Percentiles rank a stretch among this genome's conserved stretches.
Evolutionary conservation across 352 stramenopile genomes (phyloP).

Genomic region (Phytophthora cryptogea): DNA sequence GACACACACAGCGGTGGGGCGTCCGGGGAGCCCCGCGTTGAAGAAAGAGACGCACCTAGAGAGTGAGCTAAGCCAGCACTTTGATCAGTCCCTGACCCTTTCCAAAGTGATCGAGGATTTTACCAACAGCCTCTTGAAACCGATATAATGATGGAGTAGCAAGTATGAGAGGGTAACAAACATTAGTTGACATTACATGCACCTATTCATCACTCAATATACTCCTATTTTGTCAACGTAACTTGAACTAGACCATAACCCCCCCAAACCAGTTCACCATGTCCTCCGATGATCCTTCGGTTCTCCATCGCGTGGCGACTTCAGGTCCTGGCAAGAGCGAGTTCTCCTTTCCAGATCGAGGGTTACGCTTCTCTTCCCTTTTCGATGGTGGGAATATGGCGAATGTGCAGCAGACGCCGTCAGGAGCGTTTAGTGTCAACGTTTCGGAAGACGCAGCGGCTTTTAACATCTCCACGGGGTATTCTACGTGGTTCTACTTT

Average conservation of each 20-base stretch:
- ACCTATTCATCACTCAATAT: not conserved
- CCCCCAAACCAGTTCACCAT: not conserved
- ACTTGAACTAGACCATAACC: conserved; percentile 1
- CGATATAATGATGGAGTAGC: not conserved
- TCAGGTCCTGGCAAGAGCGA: conserved; percentile 39
- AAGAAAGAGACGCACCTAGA: not conserved
- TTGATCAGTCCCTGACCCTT: conserved; percentile 3
- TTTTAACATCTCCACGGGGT: conserved; percentile 56
- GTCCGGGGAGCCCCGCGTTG: not conserved
- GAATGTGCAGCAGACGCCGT: conserved; percentile 29
- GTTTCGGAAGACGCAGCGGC: conserved; percentile 47
- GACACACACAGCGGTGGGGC: not conserved
- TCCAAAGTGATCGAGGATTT: conserved; percentile 20
- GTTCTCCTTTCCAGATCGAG: conserved; percentile 41
- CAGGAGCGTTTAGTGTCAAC: conserved; percentile 38
- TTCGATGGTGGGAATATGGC: conserved; percentile 79
- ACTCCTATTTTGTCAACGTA: not conserved
- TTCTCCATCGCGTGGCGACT: conserved; percentile 23
- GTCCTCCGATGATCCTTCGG: conserved; percentile 6
- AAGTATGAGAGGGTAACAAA: not conserved
- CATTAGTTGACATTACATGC: too few species aligned
- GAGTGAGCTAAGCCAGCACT: not conserved
- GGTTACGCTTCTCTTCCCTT: conserved; percentile 62
- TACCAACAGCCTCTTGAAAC: too few species aligned
- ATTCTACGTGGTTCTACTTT: conserved; percentile 92